Evolutionary conservation across 148 eudicot genomes (phyloP), one percentile per base, ranked within the genome.

Genomic region (Diospyros kaki): DNA sequence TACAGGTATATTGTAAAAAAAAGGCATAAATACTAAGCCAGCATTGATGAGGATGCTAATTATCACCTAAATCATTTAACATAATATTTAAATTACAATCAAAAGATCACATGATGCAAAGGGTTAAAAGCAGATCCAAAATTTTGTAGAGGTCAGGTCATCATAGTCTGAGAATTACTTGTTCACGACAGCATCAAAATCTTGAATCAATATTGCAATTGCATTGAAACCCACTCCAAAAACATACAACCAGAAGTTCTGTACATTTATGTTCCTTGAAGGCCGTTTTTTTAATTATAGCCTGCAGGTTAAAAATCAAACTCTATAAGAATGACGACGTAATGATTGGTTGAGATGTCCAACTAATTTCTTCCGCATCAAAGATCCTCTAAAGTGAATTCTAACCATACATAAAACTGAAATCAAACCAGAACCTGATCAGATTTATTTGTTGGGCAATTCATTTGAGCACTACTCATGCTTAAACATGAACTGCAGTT

Each of bases 221-320:
- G 94, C 94, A 88, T 95, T 95, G 90, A 95, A 95, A 68, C 81
- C 86, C 99, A 95, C 93, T 77, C 99, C 99, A 80, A 95, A 95
- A 69, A 95, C 89, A 53, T 95, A 95, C 73, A 95, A 81, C 93
- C 94, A 95, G 85, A 95, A 95, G 86, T 95, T 95, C 85, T 95
- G 99, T 81, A 95, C 99, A 67, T 95, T 93, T 77, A 95, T 89
- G 84, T 95, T 95, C 81, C 99, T 89, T 67, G 93, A 91, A 78
- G 99, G 99, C 55, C 99, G 93, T 80, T 84, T 95, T 95, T 75
- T 95, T 95, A 63, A 95, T 90, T 38, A 95, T 93, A 58, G 97
- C 96, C 99, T 95, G 90, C 78, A 76, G 65, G 15, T 51, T 76
- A 40, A 80, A 60, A 75, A 79, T 68, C 51, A 72, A 66, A 68